Evolutionary conservation across 78 protist genomes (phyloP).

Genomic region (Dictyostelium capitatum): DNA sequence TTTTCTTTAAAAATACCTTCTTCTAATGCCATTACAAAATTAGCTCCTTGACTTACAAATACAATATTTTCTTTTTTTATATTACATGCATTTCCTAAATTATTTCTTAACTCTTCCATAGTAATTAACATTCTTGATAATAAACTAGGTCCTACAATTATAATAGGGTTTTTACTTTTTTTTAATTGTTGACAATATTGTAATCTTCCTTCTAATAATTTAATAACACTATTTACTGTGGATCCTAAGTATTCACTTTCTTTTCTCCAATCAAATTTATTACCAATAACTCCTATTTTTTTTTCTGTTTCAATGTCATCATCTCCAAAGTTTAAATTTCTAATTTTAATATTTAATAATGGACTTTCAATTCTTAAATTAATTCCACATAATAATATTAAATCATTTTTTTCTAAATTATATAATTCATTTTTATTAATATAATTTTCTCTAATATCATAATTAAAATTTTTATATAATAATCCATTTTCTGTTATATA

Average conservation of each 20-base stretch:
- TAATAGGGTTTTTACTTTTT: neutral
- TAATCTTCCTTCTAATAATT: constrained; percentile 9
- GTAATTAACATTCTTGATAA: neutral
- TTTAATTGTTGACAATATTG: constrained; percentile 3
- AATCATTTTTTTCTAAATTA: constrained; percentile 11
- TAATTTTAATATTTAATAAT: constrained; percentile 18
- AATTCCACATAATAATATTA: constrained; percentile 6
- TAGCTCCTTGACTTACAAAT: neutral
- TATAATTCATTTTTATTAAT: neutral
- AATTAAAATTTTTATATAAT: neutral
- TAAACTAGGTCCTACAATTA: constrained; percentile 9
- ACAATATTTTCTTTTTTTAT: neutral
- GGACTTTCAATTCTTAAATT: constrained; percentile 17
- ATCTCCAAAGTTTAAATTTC: constrained; percentile 27
- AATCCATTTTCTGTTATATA: neutral
- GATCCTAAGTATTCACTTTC: constrained; percentile 30
- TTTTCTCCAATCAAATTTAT: constrained; percentile 22
- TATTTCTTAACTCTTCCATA: neutral
- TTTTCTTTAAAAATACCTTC: neutral
- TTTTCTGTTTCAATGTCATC: constrained; percentile 13
- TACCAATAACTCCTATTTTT: constrained; percentile 17
- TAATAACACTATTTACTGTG: neutral
- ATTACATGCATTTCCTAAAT: neutral
- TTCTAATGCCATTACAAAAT: constrained; percentile 1
- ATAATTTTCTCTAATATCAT: constrained; percentile 16